phyloP scores from a whole-genome alignment of 2,329 filamentous ascomycete species.

The Orbilia quercus region DNA sequence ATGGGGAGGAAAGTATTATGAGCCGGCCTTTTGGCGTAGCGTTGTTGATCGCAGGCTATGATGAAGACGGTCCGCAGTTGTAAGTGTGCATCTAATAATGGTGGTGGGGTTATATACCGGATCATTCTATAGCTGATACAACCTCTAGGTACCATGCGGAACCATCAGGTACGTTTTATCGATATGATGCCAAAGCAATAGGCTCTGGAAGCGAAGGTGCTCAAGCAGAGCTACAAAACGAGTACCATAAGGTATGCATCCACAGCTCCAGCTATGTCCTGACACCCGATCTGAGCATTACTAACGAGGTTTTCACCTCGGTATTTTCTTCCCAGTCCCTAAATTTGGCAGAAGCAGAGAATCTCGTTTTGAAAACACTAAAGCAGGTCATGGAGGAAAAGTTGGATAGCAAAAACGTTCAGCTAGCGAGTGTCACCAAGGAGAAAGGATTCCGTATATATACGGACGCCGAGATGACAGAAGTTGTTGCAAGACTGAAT shows the following conservation, averaged over 20 bases:
- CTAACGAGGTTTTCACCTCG: conserved; percentile 54
- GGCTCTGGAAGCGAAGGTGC: conserved; percentile 96
- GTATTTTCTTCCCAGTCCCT: conserved; percentile 73
- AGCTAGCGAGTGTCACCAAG: conserved; percentile 96
- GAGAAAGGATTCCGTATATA: conserved; percentile 99
- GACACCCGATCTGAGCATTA: not conserved
- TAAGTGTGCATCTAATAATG: conserved; percentile 63
- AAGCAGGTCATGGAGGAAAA: conserved; percentile 99
- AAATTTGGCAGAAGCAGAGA: conserved; percentile 91
- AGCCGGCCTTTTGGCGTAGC: conserved; percentile 96
- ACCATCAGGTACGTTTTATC: conserved; percentile 97
- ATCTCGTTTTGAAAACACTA: conserved; percentile 92
- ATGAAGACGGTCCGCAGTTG: conserved; percentile 95
- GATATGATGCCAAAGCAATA: conserved; percentile 98
- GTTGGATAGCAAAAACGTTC: conserved; percentile 97
- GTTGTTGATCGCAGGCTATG: conserved; percentile 93
- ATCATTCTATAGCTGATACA: conserved; percentile 3
- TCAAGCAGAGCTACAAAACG: conserved; percentile 96
- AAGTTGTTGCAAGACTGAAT: conserved; percentile 81
- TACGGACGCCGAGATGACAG: conserved; percentile 95
- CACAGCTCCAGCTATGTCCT: not conserved
- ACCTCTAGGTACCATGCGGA: conserved; percentile 85
- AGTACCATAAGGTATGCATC: conserved; percentile 83
- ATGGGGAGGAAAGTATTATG: conserved; percentile 99
- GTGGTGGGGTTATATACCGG: not conserved